These are phyloP conservation scores for Brassica napus DNA, from an alignment of 345 rosid genomes.

Conservation along the genomic window Da-Ae NC_063451.1:46394001-46394500, in stretches of 20 bases:
- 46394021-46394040: slow-evolving; percentile 54
- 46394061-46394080: slow-evolving; percentile 60
- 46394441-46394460: slow-evolving; percentile 48
- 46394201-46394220: slow-evolving; percentile 51
- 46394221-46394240: slow-evolving; percentile 53
- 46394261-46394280: slow-evolving; percentile 29
- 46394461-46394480: slow-evolving; percentile 36
- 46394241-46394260: slow-evolving; percentile 43
- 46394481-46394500: slow-evolving; percentile 41
- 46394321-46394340: background rate
- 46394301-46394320: background rate
- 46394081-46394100: slow-evolving; percentile 51
- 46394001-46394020: slow-evolving; percentile 30
- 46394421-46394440: slow-evolving; percentile 40
- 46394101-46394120: slow-evolving; percentile 12
- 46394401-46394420: slow-evolving; percentile 50
- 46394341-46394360: background rate
- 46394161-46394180: background rate
- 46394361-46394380: background rate
- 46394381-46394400: background rate
- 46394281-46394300: slow-evolving; percentile 16
- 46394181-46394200: slow-evolving; percentile 10
- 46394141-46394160: slow-evolving; percentile 19
- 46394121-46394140: slow-evolving; percentile 33
- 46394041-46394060: slow-evolving; percentile 53